Conservation (phyloP, 1,284 basidiomycete species). For the Ustilago curta region DNA sequence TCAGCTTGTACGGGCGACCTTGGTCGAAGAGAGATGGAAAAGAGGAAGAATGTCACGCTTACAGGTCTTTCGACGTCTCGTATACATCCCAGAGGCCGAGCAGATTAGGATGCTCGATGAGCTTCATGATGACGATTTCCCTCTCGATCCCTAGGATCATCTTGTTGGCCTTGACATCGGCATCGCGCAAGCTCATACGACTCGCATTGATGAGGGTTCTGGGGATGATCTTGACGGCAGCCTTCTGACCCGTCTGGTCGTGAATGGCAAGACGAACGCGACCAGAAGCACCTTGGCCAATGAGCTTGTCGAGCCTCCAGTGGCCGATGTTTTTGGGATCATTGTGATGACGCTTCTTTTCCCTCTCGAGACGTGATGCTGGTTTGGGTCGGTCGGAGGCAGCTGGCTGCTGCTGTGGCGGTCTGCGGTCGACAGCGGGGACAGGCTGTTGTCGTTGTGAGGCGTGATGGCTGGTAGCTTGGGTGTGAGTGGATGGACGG, state of each 20-base stretch:
- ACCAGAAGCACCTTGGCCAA: constrained; percentile 85
- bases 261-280: constrained; percentile 92
- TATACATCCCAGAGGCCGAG: constrained; percentile 95
- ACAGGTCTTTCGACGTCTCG: constrained; percentile 88
- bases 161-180: constrained; percentile 80
- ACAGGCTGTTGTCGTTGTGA: constrained; percentile 39
- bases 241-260: constrained; percentile 85
- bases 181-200: constrained; percentile 78
- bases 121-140: constrained; percentile 99
- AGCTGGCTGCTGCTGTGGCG: constrained; percentile 25
- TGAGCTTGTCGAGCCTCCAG: constrained; percentile 92
- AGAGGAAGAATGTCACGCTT: constrained; percentile 5
- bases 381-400: constrained; percentile 46
- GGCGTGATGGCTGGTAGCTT: constrained; percentile 39
- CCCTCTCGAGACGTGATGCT: constrained; percentile 61
- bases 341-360: constrained; percentile 70
- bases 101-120: constrained; percentile 96
- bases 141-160: constrained; percentile 88
- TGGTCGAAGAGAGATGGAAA: neutral
- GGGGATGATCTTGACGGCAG: constrained; percentile 96
- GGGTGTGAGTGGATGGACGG: constrained; percentile 25
- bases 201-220: constrained; percentile 82
- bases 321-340: constrained; percentile 78
- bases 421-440: constrained; percentile 38
- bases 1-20: neutral